Conservation (phyloP, 768 basidiomycete genomes). For the Tulasnella sp. region DNA sequence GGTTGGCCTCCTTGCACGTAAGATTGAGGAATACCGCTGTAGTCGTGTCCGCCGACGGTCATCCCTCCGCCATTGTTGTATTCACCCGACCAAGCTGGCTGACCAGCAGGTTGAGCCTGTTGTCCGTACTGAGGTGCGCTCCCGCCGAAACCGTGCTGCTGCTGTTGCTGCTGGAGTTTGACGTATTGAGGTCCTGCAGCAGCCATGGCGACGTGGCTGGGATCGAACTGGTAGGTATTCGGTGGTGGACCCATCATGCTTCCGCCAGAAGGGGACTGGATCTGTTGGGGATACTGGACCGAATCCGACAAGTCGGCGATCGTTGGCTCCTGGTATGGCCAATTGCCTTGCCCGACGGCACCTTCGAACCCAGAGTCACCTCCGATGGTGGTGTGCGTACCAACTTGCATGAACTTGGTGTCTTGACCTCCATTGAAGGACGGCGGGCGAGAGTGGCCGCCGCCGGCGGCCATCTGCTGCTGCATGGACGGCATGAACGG, state of each 20-base stretch:
- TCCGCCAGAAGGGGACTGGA: neutral
- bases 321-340: neutral
- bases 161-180: neutral
- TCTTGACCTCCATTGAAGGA: neutral
- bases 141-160: neutral
- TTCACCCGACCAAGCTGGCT: neutral
- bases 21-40: neutral
- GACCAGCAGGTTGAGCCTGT: neutral
- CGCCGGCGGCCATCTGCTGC: neutral
- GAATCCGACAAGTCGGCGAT: neutral
- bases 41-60: neutral
- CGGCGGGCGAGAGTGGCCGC: neutral
- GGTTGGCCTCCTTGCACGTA: neutral
- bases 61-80: neutral
- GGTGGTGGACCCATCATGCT: neutral
- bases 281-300: neutral
- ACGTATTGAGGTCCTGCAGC: neutral
- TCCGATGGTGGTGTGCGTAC: neutral
- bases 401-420: slow-evolving; percentile 1
- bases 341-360: neutral
- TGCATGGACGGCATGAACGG: neutral
- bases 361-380: neutral
- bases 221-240: slow-evolving; percentile 2
- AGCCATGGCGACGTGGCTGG: neutral
- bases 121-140: neutral